Base-by-base conservation (phyloP, 495 filamentous ascomycete species). In the Aspergillus homomorphus region DNA sequence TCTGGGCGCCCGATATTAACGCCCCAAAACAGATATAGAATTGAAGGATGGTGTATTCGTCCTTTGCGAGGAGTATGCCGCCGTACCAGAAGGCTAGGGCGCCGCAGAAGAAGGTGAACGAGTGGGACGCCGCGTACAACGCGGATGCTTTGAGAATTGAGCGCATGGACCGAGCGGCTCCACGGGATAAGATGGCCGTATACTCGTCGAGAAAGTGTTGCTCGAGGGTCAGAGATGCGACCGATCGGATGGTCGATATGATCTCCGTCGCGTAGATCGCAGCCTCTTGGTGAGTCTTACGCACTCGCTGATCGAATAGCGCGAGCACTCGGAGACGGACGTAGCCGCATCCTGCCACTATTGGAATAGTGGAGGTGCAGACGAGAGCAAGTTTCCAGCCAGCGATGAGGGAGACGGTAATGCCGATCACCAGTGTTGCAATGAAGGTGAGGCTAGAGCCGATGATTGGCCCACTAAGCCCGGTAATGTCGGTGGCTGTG, bases 251-350 rank as follows among this genome's bases (percentile, higher is more conserved):
- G 18, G 91, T 89, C 2, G 84, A 84, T 30, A 91, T 91, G 26
- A 91, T 90, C 65, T 98, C 93, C 59, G 91, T 95, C 26, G 92
- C 93, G 62, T 88, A 94, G 63, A 83, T 85, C 24, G 91, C 91
- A 44, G 87, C 88, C 20, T 81, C 75, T 62, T 88, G 79, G 58
- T 94, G 93, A n/a, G 84, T 76, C 12, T 72, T 77, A 30, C 79
- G 74, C 44, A 81, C 80, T 10, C 76, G 66, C 24, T 77, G 67
- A 48, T 83, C 74, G 38, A 84, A 78, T 24, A 72, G 71, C 7
- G 72, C 63, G 30, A 79, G 61, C 0, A 80, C 63, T 21, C 67
- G 56, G 18, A 83, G 62, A 26, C 81, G 69, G 68, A 83, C 66
- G 50, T 81, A 74, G 0, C 83, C 84, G 19, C 80, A 73, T 14